These are phyloP conservation scores for Lepiota subincarnata DNA, from an alignment of 768 basidiomycete species.

Conservation along the genomic window DNA sequence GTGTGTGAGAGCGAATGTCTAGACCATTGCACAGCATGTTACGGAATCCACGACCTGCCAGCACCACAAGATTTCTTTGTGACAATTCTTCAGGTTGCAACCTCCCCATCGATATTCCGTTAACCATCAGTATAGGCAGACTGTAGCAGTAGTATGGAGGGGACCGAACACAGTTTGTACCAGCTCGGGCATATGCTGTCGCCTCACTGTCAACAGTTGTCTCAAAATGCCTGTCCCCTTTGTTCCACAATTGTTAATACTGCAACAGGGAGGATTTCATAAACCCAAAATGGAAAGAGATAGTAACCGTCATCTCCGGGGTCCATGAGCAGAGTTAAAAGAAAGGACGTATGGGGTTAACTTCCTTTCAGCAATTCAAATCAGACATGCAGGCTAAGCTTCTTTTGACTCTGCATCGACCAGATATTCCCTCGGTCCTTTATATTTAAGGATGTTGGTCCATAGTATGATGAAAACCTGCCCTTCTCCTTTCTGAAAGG, in stretches of 20 bases:
- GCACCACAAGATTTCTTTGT: too few relatives aligned
- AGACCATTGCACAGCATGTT: too few relatives aligned
- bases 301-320: background rate
- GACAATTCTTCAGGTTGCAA: too few relatives aligned
- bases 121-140: too few relatives aligned
- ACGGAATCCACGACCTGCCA: too few relatives aligned
- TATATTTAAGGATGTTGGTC: background rate
- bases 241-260: background rate
- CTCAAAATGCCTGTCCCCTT: slow-evolving; percentile 3
- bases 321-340: background rate
- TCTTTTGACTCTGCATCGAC: slow-evolving; percentile 1
- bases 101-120: too few relatives aligned
- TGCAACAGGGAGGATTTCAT: background rate
- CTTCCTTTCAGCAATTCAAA: slow-evolving; percentile 3
- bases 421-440: background rate
- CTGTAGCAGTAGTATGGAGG: too few relatives aligned
- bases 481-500: background rate
- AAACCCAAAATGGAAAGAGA: background rate
- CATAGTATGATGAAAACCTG: background rate
- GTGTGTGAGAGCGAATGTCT: too few relatives aligned
- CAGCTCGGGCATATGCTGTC: too few relatives aligned
- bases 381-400: background rate
- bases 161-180: too few relatives aligned
- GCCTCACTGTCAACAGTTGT: background rate
- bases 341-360: background rate